phyloP scores from a whole-genome alignment of 768 basidiomycete genomes.

The Pleurotus eryngii region DNA sequence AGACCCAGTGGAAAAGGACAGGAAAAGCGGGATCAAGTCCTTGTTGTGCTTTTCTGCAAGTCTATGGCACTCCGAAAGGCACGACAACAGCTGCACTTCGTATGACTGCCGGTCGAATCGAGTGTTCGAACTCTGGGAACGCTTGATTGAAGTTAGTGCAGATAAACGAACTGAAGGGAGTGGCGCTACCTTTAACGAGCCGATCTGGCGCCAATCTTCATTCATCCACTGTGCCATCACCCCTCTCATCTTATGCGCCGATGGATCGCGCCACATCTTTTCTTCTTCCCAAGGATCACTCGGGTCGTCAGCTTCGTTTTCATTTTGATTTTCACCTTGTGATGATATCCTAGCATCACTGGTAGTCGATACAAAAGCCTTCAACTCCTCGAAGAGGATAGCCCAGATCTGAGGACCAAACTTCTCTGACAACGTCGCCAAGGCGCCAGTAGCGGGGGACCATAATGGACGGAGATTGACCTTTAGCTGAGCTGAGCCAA shows the following conservation, averaged over 20 bases:
- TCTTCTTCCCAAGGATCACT: slow-evolving; percentile 62
- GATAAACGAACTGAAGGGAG: background rate
- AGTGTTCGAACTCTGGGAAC: slow-evolving; percentile 35
- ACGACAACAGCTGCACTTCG: slow-evolving; percentile 73
- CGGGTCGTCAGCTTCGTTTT: slow-evolving; percentile 19
- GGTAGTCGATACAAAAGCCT: slow-evolving; percentile 23
- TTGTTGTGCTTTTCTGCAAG: slow-evolving; percentile 87
- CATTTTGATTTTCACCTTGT: slow-evolving; percentile 10
- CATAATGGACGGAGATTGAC: slow-evolving; percentile 91
- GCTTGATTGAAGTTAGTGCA: background rate
- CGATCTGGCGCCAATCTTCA: slow-evolving; percentile 20
- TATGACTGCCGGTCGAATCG: slow-evolving; percentile 76
- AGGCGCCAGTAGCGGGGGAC: slow-evolving; percentile 71
- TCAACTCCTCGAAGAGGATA: slow-evolving; percentile 62
- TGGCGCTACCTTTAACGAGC: slow-evolving; percentile 31
- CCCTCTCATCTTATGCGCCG: slow-evolving; percentile 56
- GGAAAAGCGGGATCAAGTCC: slow-evolving; percentile 82
- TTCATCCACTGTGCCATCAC: slow-evolving; percentile 49
- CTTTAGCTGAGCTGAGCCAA: slow-evolving; percentile 74
- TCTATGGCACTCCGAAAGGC: slow-evolving; percentile 64
- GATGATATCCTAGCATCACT: slow-evolving; percentile 2
- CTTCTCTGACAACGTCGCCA: slow-evolving; percentile 49
- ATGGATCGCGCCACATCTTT: slow-evolving; percentile 75
- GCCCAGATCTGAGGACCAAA: slow-evolving; percentile 74
- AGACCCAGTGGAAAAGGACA: slow-evolving; percentile 45